Percentiles rank a stretch among this genome's conserved stretches.
Conservation (phyloP, 2,329 filamentous ascomycete species). For the Cryphonectria naterciae region DNA sequence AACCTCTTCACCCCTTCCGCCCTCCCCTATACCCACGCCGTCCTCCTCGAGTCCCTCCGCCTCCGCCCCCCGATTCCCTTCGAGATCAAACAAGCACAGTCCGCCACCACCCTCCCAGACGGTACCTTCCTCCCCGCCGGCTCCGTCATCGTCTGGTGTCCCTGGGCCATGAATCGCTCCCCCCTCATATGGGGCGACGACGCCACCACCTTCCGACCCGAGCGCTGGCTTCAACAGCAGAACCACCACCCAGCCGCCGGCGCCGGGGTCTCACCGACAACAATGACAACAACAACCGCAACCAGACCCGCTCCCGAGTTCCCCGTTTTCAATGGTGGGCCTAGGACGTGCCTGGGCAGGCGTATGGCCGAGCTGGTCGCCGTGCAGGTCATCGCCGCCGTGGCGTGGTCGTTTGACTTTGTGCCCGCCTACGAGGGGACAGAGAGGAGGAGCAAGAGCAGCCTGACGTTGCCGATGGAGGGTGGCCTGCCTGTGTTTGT, state of each 20-base stretch:
- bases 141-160: conserved; percentile 64
- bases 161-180: conserved; percentile 67
- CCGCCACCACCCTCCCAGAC: conserved; percentile 59
- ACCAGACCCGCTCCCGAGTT: conserved; percentile 56
- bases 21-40: conserved; percentile 61
- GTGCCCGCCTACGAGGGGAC: conserved; percentile 43
- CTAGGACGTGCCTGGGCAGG: conserved; percentile 64
- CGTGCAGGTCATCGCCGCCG: conserved; percentile 56
- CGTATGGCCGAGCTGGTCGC: conserved; percentile 67
- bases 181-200: conserved; percentile 59
- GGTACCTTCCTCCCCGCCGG: conserved; percentile 59
- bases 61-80: conserved; percentile 68
- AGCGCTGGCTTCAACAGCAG: conserved; percentile 53
- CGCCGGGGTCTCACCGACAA: conserved; percentile 25
- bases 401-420: conserved; percentile 57
- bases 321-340: conserved; percentile 67
- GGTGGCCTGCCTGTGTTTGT: conserved; percentile 58
- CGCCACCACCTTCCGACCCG: conserved; percentile 58
- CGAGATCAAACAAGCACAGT: conserved; percentile 64
- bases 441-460: conserved; percentile 61
- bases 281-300: neutral
- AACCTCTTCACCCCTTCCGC: conserved; percentile 46
- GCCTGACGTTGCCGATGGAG: conserved; percentile 67
- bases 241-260: neutral
- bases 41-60: conserved; percentile 65